phyloP scores from a whole-genome alignment of 179 eudicot genomes.

The Sideroxylon spinosum region DNA sequence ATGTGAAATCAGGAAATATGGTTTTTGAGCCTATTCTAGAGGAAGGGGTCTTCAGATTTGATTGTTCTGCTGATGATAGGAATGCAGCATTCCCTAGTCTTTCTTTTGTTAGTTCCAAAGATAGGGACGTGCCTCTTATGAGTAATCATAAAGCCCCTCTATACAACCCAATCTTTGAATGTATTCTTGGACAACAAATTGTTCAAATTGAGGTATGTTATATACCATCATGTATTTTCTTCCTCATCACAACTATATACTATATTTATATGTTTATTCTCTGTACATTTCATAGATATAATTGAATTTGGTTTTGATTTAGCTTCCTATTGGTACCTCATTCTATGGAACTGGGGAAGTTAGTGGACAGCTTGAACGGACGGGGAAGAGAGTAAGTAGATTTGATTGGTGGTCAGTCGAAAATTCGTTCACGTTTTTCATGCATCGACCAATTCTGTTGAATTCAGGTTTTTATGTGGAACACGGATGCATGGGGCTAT shows the following conservation, averaged over 20 bases:
- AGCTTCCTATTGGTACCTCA: constrained; percentile 83
- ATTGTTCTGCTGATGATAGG: constrained; percentile 71
- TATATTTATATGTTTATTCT: background rate
- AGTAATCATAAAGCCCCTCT: constrained; percentile 47
- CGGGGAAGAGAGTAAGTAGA: constrained; percentile 76
- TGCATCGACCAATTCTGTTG: constrained; percentile 14
- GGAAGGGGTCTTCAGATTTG: constrained; percentile 84
- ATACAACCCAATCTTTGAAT: constrained; percentile 57
- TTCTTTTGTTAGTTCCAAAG: constrained; percentile 56
- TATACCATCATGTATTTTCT: background rate
- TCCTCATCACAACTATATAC: background rate
- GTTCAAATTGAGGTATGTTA: constrained; percentile 58
- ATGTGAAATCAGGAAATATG: constrained; percentile 54
- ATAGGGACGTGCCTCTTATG: constrained; percentile 61
- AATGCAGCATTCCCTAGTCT: constrained; percentile 72
- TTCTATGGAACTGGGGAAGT: constrained; percentile 99
- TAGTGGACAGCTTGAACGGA: constrained; percentile 91
- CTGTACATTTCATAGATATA: background rate
- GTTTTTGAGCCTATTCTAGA: constrained; percentile 79
- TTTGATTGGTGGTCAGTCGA: background rate
- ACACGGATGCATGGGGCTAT: constrained; percentile 91
- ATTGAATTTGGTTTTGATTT: constrained; percentile 7
- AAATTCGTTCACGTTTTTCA: background rate
- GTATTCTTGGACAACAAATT: constrained; percentile 55
- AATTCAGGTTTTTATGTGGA: constrained; percentile 81